Base-by-base conservation (phyloP, 1,139 yeast species). In the Geotrichum europaeum region DNA sequence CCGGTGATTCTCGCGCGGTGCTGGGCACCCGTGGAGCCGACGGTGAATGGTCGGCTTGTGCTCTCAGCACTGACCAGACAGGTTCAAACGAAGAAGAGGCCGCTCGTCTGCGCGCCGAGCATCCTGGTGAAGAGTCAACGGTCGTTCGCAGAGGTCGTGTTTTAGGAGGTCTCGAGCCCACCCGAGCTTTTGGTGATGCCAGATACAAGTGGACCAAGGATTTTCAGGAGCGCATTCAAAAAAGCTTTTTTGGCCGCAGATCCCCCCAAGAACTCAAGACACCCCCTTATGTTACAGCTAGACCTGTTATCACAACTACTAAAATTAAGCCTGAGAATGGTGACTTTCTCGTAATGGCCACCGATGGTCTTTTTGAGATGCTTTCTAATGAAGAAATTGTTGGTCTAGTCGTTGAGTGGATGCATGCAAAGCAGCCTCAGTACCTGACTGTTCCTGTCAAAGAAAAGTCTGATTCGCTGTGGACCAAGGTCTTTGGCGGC, bases 251-350 rank as follows among this genome's bases (percentile, higher is more conserved):
- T 72, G 96, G 97, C 47, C 83, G 94, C 70, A 78, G 86, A 62
- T 83, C 89, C 56, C 97, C 98, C 3, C 82, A 83, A 58, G 85
- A 86, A 67, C 80, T 90, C 65, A 78, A 84, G 63, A 86, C 97
- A 0, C 99, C 99, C 5, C 99, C 99, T 0, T 94, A 94, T 72
- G 97, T 94, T 49, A 94, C 99, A 0, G 98, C 99, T 0, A 92
- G 87, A 72, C 99, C 99, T 0, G 97, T 87, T 36, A 81, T 94
- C 47, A 87, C 97, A 13, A 86, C 96, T 2, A 87, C 95, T 13
- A 83, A 85, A 69, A 82, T 94, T 55, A 79, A 80, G 60, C 89
- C 94, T 0, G 79, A 80, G 25, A 83, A 84, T 66, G 85, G 91
- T 65, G 96, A 90, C 70, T 94, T 94, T 68, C 77, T 94, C 74